Evolutionary conservation across 805 yeast genomes (phyloP), one percentile per base, ranked within the genome.

Genomic region (Zygoascus ofunaensis): DNA sequence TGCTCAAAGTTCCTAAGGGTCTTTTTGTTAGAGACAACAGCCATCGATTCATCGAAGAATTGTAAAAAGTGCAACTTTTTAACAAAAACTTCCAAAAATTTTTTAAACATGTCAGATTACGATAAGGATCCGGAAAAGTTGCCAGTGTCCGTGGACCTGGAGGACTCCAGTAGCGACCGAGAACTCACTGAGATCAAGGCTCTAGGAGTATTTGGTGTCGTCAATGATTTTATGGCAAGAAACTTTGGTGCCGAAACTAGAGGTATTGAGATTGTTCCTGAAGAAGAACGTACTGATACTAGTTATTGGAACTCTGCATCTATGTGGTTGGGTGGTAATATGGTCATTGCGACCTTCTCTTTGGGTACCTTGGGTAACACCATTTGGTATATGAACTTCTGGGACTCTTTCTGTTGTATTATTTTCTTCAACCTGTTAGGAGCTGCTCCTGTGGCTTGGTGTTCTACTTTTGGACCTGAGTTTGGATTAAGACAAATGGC

Each of bases 281-380:
- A 82, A 49, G 83, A 80, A 37, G 90, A 85, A 62, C 80, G 85
- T 60, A 72, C 74, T 38, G 86, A 80, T 49, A 72, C 72, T 37
- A 78, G 84, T 32, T 59, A 82, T 48, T 68, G 76, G 66, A 76
- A 74, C 52, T 83, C 92, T 24, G 86, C 87, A 37, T 71, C 89
- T 41, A 83, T 87, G 90, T 87, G 95, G 95, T 73, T 82, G 55
- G 82, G 94, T 5, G 94, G 94, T 32, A 87, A 87, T 65, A 70
- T 85, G 73, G 95, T 85, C 45, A 76, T 87, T 57, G 87, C 95
- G 18, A 77, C 95, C 15, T 78, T 76, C 55, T 71, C 94, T 5
- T 68, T 86, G 40, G 96, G 97, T 62, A 82, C 75, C 50, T 62
- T 81, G 36, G 84, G 85, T 26, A 68, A 78, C 39, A 68, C 81